A percentile compares a stretch with the other conserved stretches of the same genome.
These are phyloP conservation scores for Paramecium octaurelia DNA, from an alignment of 73 alveolate species.

Conservation along the genomic window DNA sequence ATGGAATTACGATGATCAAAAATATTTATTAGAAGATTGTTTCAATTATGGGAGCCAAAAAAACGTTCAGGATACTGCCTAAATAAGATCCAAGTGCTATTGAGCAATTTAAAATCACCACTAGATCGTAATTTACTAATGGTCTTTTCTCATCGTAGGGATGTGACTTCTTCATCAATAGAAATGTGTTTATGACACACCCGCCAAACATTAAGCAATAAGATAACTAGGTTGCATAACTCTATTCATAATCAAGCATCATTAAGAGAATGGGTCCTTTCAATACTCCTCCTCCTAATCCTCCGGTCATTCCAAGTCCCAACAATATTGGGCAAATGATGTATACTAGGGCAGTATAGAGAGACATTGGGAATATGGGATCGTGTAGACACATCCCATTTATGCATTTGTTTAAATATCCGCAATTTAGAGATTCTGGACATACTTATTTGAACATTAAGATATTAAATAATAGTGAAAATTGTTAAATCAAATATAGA, in stretches of 20 bases:
- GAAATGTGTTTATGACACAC: conserved; percentile 29
- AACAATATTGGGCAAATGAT: background rate
- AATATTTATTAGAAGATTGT: background rate
- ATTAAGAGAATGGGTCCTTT: conserved; percentile 51
- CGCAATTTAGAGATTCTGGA: background rate
- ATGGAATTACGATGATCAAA: background rate
- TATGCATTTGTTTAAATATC: background rate
- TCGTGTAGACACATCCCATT: background rate
- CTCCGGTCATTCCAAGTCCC: conserved; percentile 56
- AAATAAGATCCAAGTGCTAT: background rate
- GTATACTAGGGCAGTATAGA: background rate
- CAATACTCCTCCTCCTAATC: conserved; percentile 59
- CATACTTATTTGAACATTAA: background rate
- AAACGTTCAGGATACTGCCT: conserved; percentile 9
- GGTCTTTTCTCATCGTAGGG: conserved; percentile 27
- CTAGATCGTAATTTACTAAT: conserved; percentile 24
- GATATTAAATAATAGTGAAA: background rate
- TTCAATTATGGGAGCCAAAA: conserved; percentile 2
- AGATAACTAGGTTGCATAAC: conserved; percentile 36
- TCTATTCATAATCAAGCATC: conserved; percentile 29
- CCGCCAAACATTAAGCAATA: conserved; percentile 56
- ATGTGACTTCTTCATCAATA: conserved; percentile 24
- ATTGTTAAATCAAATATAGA: background rate
- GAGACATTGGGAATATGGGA: background rate
- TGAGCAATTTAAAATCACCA: conserved; percentile 16